Conservation (phyloP, 805 yeast genomes). For the Lachancea lanzarotensis region DNA sequence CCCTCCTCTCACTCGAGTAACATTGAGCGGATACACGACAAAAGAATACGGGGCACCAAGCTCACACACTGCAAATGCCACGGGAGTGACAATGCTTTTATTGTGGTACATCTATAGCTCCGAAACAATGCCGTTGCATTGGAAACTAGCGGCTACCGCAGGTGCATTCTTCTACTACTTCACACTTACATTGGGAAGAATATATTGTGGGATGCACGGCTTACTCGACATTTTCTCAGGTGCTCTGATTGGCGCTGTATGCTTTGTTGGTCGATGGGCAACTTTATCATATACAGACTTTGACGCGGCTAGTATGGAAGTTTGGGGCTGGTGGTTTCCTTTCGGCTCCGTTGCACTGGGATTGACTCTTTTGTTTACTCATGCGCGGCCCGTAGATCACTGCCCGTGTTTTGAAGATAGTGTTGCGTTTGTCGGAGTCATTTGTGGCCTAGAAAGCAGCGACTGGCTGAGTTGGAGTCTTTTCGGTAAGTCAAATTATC, state of each 20-base stretch:
- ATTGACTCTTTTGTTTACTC: constrained; percentile 52
- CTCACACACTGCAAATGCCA: constrained; percentile 91
- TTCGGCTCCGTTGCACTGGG: constrained; percentile 35
- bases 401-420: constrained; percentile 97
- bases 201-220: constrained; percentile 98
- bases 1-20: constrained; percentile 86
- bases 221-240: constrained; percentile 70
- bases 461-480: constrained; percentile 48
- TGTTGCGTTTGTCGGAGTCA: constrained; percentile 86
- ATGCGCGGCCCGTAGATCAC: constrained; percentile 81
- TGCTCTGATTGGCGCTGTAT: constrained; percentile 48
- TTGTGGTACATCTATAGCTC: constrained; percentile 22
- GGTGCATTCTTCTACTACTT: constrained; percentile 41
- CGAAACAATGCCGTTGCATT: background rate
- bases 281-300: constrained; percentile 43
- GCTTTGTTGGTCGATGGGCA: constrained; percentile 43
- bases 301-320: constrained; percentile 27
- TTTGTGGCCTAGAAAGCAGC: constrained; percentile 66
- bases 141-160: constrained; percentile 7
- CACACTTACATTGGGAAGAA: constrained; percentile 68
- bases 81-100: constrained; percentile 62
- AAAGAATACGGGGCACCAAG: constrained; percentile 94
- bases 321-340: constrained; percentile 29
- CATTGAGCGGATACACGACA: constrained; percentile 85
- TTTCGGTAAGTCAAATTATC: constrained; percentile 5